Base-by-base conservation (phyloP, 2,329 filamentous ascomycete species). In the Raffaelea albimanens region DNA sequence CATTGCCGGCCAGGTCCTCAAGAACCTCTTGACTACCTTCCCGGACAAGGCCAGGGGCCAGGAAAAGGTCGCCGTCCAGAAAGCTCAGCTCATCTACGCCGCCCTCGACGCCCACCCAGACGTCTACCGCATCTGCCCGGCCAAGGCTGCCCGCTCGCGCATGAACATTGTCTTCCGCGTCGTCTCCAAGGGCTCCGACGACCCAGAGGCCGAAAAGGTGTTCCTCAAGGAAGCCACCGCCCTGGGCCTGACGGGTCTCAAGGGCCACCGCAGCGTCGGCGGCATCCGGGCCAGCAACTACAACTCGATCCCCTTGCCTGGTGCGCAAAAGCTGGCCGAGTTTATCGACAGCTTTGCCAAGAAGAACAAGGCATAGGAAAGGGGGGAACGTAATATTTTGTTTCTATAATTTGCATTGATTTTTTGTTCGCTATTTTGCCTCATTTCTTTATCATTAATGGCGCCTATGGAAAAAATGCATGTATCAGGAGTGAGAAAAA, bases 121-220 rank as follows among this genome's bases (percentile, higher is more conserved):
- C 0, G 67, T 84, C n/a, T 97, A 94, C 68, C 73, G 70, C 50
- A 64, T 96, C 29, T 81, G 96, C 0, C 87, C 89, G 0, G 76
- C 85, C 56, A 85, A 85, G 67, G 70, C 70, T 20, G 84, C 76
- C 3, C 83, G 90, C 48, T 95, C 87, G 57, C 74, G 88, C 47
- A 95, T 97, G 85, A 97, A 97, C 67, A 86, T 97, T 50, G 96
- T 89, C 73, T 96, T 96, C 74, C 73, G 89, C 16, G 75, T 95
- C 18, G 71, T n/a, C n/a, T n/a, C 57, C 54, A 72, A 70, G 59
- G 71, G 43, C 40, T 78, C 82, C 39, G 69, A 82, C 45, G 81
- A 76, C 13, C 75, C 82, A 4, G n/a, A n/a, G n/a, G 44, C 33
- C 20, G 90, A 97, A 64, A 87, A 88, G 65, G 73, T 73, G 1